Evolutionary conservation across 441 rosid species (phyloP).

Genomic region (Gossypium davidsonii): DNA sequence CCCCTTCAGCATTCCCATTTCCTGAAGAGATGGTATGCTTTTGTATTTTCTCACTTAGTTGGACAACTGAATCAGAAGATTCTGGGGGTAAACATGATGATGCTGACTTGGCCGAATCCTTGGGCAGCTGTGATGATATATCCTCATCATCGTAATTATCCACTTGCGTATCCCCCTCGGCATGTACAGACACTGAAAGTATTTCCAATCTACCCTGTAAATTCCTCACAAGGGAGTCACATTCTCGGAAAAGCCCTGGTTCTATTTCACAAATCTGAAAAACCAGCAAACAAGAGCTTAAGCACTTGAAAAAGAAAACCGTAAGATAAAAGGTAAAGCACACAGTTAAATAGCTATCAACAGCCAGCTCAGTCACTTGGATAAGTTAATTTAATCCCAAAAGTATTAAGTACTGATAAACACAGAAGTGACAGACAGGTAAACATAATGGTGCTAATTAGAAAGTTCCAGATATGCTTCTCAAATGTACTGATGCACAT

Average conservation of each 20-base stretch:
- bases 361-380: neutral
- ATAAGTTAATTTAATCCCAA: neutral
- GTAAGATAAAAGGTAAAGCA: neutral
- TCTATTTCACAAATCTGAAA: constrained; percentile 77
- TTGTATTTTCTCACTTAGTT: constrained; percentile 54
- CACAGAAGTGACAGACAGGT: neutral
- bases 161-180: constrained; percentile 79
- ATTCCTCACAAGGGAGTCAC: constrained; percentile 71
- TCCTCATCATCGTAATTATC: constrained; percentile 70
- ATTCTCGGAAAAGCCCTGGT: constrained; percentile 72
- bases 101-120: constrained; percentile 26
- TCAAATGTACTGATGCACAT: neutral
- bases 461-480: neutral
- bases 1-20: constrained; percentile 30
- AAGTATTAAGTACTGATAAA: neutral
- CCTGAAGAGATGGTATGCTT: constrained; percentile 45
- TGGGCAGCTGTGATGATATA: constrained; percentile 20
- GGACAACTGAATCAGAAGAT: constrained; percentile 32
- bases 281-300: constrained; percentile 13
- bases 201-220: constrained; percentile 84
- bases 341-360: neutral
- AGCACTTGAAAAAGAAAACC: neutral
- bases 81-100: constrained; percentile 22
- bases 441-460: too few species aligned
- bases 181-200: constrained; percentile 81